Conservation (phyloP, 306 rosid genomes). For the Medicago arabica region DNA sequence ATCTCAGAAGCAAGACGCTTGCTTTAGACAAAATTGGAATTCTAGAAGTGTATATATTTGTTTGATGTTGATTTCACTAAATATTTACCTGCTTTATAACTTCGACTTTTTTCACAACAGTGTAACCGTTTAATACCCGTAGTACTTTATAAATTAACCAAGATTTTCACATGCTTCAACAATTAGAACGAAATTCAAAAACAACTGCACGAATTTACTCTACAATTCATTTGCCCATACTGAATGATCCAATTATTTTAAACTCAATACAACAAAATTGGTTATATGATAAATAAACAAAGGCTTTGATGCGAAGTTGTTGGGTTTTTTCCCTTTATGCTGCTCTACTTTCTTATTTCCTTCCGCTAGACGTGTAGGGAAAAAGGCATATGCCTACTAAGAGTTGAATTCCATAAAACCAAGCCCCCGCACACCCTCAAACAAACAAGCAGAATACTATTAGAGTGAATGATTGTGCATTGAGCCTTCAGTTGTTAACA, state of each 20-base stretch:
- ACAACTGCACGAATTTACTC: neutral
- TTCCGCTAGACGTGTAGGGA: neutral
- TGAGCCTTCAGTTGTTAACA: conserved; percentile 11
- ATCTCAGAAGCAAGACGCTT: conserved; percentile 3
- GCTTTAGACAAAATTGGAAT: conserved; percentile 15
- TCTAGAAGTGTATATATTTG: conserved; percentile 2
- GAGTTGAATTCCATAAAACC: neutral
- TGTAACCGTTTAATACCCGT: neutral
- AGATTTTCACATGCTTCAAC: conserved; percentile 10
- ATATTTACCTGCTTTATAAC: conserved; percentile 20
- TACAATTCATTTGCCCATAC: conserved; percentile 3
- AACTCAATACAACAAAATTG: neutral
- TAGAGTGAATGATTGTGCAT: conserved; percentile 8
- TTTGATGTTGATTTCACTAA: conserved; percentile 26
- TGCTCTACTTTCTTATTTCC: neutral
- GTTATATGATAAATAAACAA: conserved; percentile 1
- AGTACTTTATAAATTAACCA: neutral
- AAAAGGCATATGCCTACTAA: conserved; percentile 11
- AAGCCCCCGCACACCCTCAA: neutral
- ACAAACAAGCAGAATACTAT: neutral
- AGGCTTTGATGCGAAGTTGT: neutral
- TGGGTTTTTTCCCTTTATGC: neutral
- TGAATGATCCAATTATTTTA: neutral
- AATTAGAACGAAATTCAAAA: conserved; percentile 12
- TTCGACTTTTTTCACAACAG: neutral